Evolutionary conservation across 306 rosid genomes (phyloP).

Genomic region (Casuarina cunninghamiana): DNA sequence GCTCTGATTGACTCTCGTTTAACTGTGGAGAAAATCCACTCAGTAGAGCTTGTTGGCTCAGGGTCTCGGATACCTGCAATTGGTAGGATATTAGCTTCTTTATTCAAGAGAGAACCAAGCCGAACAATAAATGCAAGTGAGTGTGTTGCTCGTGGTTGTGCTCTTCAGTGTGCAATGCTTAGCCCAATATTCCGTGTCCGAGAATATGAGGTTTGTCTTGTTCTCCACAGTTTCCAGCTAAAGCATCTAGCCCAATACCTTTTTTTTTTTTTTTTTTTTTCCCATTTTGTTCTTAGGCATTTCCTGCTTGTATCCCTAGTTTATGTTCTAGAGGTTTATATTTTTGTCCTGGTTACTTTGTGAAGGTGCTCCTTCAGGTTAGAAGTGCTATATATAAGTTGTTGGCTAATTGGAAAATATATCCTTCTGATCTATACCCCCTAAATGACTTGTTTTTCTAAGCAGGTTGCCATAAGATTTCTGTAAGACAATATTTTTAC

Average conservation of each 20-base stretch:
- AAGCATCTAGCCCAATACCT: too few species aligned
- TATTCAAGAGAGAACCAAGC: constrained; percentile 48
- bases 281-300: neutral
- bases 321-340: neutral
- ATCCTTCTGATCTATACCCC: neutral
- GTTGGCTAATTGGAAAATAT: neutral
- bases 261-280: neutral
- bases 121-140: constrained; percentile 58
- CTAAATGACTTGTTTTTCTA: neutral
- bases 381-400: neutral
- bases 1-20: constrained; percentile 51
- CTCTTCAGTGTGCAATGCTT: constrained; percentile 65
- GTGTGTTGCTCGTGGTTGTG: constrained; percentile 65
- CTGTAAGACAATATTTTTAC: neutral
- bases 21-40: constrained; percentile 38
- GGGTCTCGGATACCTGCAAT: constrained; percentile 59
- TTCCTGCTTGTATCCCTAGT: neutral
- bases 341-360: neutral
- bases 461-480: neutral
- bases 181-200: constrained; percentile 54
- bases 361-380: neutral
- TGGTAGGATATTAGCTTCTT: constrained; percentile 39
- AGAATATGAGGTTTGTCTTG: constrained; percentile 57
- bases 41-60: constrained; percentile 63
- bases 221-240: neutral